Base-by-base conservation (phyloP, 2,329 filamentous ascomycete genomes). In the Aspergillus texensis region DNA sequence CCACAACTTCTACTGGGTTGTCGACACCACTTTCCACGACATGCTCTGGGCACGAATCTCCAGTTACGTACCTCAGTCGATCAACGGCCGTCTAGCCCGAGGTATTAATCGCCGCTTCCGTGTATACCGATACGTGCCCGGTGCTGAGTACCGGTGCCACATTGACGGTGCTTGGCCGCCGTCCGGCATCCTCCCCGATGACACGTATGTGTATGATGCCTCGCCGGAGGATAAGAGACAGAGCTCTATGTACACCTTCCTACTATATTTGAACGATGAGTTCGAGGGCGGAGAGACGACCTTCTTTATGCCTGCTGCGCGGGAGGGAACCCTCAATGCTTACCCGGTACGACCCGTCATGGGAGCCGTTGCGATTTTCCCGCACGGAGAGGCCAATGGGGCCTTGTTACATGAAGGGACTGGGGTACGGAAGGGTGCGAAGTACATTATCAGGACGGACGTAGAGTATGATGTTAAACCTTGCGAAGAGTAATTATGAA, bases 151-250 rank as follows among this genome's bases (percentile, higher is more conserved):
- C 70, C 81, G 89, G 9, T 87, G 85, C 63, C 89, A 91, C 67
- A 91, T 92, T 63, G 84, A 92, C 68, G 89, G 89, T 9, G 89
- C 89, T 0, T 92, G 89, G 89, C 89, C 89, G 14, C 89, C 89
- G 0, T 91, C 89, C 0, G 88, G 87, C 2, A 87, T 91, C 52
- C 76, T 83, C 1, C 77, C 85, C 0, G 80, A 83, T 58, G 83
- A 85, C 66, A 83, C 79, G 1, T 91, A 91, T 61, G 81, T 89
- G 4, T 92, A 91, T 74, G 89, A 92, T 67, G 78, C 84, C 1
- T 91, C 89, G 1, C 88, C 89, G 0, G 65, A 80, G 1, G 80
- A 79, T 0, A 84, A 83, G 34, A 87, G 84, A 68, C 89, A 91
- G 73, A 90, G 88, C 30, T 90, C 88, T 0, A 78, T 91, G 2